These are phyloP conservation scores for Panicum hallii DNA, from an alignment of 202 grass and related monocot species.

Conservation along the genomic window DNA sequence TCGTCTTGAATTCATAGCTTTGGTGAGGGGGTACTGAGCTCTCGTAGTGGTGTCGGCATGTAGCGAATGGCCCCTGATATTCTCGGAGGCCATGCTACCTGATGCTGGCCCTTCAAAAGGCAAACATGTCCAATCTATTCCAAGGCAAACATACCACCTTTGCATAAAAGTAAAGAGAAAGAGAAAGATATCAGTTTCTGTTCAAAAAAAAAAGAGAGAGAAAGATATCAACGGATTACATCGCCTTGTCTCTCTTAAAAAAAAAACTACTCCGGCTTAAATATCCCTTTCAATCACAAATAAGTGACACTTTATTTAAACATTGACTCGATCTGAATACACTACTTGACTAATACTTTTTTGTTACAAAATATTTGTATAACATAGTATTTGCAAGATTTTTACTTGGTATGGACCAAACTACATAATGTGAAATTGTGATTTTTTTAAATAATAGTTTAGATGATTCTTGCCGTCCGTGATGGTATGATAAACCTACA, in stretches of 20 bases:
- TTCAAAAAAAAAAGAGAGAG: neutral
- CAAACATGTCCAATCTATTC: neutral
- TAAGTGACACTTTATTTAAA: no score
- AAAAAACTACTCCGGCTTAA: neutral
- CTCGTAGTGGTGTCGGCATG: neutral
- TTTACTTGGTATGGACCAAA: no score
- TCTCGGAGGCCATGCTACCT: neutral
- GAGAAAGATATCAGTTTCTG: neutral
- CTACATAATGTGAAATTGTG: no score
- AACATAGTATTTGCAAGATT: no score
- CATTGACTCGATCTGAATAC: no score
- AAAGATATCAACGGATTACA: neutral
- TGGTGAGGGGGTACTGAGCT: neutral
- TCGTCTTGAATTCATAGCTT: neutral
- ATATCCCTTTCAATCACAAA: neutral
- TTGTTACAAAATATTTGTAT: no score
- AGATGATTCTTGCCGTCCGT: no score
- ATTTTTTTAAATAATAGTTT: no score
- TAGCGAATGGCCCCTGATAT: neutral
- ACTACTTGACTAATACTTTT: no score
- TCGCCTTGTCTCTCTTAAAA: neutral
- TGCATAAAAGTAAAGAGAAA: neutral
- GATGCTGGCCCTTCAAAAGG: neutral
- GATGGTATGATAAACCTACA: no score
- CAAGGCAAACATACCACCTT: neutral